Percentiles rank a stretch among this genome's conserved stretches.
Evolutionary conservation across 2,329 filamentous ascomycete species (phyloP).

Genomic region (Fusarium scirpi): DNA sequence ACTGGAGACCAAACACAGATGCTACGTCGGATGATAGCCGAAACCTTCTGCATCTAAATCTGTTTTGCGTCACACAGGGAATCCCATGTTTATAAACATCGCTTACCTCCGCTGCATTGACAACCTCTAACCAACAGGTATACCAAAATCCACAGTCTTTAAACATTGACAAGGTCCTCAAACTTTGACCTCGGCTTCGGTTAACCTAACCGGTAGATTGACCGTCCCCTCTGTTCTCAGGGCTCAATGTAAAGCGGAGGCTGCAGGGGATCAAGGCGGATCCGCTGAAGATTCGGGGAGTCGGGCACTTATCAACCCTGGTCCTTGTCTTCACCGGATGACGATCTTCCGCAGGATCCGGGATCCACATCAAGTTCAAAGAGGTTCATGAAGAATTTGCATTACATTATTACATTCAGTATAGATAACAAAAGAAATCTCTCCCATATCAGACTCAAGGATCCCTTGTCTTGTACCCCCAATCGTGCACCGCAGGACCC

Average conservation of each 20-base stretch:
- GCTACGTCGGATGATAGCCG: neutral
- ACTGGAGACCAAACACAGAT: neutral
- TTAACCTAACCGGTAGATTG: neutral
- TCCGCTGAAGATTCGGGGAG: neutral
- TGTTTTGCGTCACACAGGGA: neutral
- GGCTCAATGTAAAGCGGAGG: neutral
- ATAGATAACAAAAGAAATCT: neutral
- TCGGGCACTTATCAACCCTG: neutral
- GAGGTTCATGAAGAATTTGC: neutral
- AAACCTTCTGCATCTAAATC: neutral
- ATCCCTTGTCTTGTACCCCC: conserved; percentile 30
- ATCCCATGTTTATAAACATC: neutral
- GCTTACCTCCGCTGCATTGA: neutral
- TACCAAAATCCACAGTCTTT: neutral
- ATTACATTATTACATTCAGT: conserved; percentile 15
- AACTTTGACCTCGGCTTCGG: conserved; percentile 2
- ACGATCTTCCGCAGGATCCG: conserved; percentile 16
- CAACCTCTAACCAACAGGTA: neutral
- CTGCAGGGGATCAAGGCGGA: neutral
- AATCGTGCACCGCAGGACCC: conserved; percentile 27
- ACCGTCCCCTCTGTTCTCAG: neutral
- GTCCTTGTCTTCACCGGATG: conserved; percentile 4
- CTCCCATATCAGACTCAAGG: neutral
- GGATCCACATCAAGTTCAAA: neutral
- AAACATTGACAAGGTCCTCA: neutral